Percentiles rank a stretch among this genome's conserved stretches.
Conservation (phyloP, 2,329 filamentous ascomycete species). For the Alternaria sp. region DNA sequence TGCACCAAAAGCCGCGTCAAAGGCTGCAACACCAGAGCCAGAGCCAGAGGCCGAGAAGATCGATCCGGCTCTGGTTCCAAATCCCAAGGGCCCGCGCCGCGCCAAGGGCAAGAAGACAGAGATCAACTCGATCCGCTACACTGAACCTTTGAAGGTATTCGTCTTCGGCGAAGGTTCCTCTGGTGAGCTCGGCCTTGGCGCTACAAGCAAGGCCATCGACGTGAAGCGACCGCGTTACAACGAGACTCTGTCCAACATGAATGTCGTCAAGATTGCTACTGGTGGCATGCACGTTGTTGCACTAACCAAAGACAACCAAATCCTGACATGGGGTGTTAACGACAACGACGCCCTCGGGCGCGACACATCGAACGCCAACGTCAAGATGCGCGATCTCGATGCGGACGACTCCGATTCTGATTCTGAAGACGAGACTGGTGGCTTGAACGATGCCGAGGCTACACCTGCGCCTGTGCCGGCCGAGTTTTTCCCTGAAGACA, state of each 20-base stretch:
- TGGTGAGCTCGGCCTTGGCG: slow-evolving; percentile 83
- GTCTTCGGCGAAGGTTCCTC: slow-evolving; percentile 82
- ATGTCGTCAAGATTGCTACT: slow-evolving; percentile 78
- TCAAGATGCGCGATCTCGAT: slow-evolving; percentile 65
- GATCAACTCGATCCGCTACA: slow-evolving; percentile 71
- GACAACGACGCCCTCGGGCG: slow-evolving; percentile 83
- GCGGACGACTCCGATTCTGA: slow-evolving; percentile 57
- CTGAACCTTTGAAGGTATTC: slow-evolving; percentile 73
- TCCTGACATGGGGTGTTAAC: slow-evolving; percentile 88
- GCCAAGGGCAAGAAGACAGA: slow-evolving; percentile 49
- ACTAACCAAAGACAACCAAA: slow-evolving; percentile 80
- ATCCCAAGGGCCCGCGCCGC: slow-evolving; percentile 45
- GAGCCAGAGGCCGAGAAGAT: slow-evolving; percentile 22
- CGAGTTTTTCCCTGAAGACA: slow-evolving; percentile 67
- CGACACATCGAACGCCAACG: slow-evolving; percentile 71
- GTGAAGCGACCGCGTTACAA: slow-evolving; percentile 80
- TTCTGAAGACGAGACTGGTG: slow-evolving; percentile 65
- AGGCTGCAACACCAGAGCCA: slow-evolving; percentile 19
- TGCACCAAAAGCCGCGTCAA: slow-evolving; percentile 16
- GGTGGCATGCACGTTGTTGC: slow-evolving; percentile 85
- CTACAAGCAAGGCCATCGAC: slow-evolving; percentile 71
- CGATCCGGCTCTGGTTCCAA: slow-evolving; percentile 25
- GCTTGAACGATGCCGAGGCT: slow-evolving; percentile 76
- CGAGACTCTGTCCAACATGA: slow-evolving; percentile 65
- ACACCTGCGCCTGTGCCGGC: slow-evolving; percentile 68